Evolutionary conservation across 2,329 filamentous ascomycete species (phyloP).

Genomic region (Pyricularia sp.): DNA sequence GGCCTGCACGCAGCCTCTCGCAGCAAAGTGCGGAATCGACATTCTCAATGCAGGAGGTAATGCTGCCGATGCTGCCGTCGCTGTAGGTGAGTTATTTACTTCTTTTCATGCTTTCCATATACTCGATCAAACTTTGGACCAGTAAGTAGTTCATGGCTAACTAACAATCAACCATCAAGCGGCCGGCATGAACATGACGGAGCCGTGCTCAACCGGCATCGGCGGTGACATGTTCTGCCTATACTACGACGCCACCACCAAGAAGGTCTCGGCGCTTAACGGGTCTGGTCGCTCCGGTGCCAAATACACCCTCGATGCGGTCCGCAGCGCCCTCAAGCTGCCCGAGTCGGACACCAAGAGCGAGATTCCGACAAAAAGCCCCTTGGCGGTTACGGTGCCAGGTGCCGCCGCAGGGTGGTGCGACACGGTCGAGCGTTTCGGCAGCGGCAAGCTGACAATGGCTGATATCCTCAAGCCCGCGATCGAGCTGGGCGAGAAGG

Average conservation of each 20-base stretch:
- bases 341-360: slow-evolving; percentile 22
- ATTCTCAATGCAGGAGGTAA: slow-evolving; percentile 79
- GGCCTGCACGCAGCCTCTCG: slow-evolving; percentile 77
- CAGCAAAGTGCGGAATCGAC: slow-evolving; percentile 73
- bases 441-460: slow-evolving; percentile 69
- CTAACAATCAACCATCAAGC: neutral
- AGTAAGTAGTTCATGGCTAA: neutral
- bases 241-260: slow-evolving; percentile 73
- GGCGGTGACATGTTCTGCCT: slow-evolving; percentile 94
- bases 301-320: slow-evolving; percentile 57
- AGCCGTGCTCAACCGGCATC: slow-evolving; percentile 82
- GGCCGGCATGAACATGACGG: slow-evolving; percentile 33
- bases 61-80: slow-evolving; percentile 86
- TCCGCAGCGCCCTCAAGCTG: slow-evolving; percentile 61
- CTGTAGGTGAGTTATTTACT: slow-evolving; percentile 22
- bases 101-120: neutral
- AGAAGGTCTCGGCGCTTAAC: slow-evolving; percentile 75
- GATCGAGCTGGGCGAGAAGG: slow-evolving; percentile 73
- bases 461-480: slow-evolving; percentile 71
- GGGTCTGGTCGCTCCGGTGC: slow-evolving; percentile 76
- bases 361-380: slow-evolving; percentile 62
- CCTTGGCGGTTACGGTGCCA: slow-evolving; percentile 74
- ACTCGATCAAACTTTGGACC: neutral
- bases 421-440: slow-evolving; percentile 78
- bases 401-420: slow-evolving; percentile 57